Percentiles rank a stretch among this genome's conserved stretches.
Conservation (phyloP, 2,329 filamentous ascomycete genomes). For the Alternaria ethzedia region DNA sequence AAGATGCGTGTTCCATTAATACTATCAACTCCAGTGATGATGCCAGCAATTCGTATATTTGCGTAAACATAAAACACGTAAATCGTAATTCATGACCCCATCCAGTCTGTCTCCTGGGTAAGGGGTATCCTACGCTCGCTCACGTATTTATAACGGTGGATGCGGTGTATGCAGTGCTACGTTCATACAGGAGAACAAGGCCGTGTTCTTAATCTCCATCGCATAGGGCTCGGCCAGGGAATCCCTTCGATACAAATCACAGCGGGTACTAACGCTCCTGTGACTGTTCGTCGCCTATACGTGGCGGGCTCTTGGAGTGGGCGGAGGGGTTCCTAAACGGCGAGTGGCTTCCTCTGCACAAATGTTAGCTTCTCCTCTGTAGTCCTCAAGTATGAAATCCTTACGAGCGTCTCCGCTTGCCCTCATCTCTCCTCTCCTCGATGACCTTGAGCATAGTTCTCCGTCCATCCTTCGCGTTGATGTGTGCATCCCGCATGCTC, state of each 20-base stretch:
- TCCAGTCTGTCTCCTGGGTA: not conserved
- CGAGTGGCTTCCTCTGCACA: slow-evolving; percentile 40
- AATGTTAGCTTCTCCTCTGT: not conserved
- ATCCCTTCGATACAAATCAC: not conserved
- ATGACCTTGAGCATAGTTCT: slow-evolving; percentile 94
- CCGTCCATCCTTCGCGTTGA: slow-evolving; percentile 79
- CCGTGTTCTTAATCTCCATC: not conserved
- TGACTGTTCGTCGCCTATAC: slow-evolving; percentile 46
- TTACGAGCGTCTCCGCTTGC: slow-evolving; percentile 81
- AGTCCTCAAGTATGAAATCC: slow-evolving; percentile 45
- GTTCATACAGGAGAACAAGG: not conserved
- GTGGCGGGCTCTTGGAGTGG: slow-evolving; percentile 45
- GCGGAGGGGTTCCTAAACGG: slow-evolving; percentile 40
- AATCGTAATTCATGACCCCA: slow-evolving; percentile 4
- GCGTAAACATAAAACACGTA: slow-evolving; percentile 2
- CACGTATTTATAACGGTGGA: not conserved
- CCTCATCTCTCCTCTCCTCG: slow-evolving; percentile 84
- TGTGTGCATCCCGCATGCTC: slow-evolving; percentile 84
- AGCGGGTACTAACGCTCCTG: slow-evolving; percentile 11
- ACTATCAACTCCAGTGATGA: slow-evolving; percentile 1
- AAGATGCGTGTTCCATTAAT: not conserved
- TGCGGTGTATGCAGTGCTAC: not conserved
- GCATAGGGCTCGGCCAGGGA: not conserved
- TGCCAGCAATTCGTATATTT: not conserved
- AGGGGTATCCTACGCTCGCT: not conserved